Evolutionary conservation across 768 basidiomycete species (phyloP).

Genomic region (Phanerodontia chrysosporium): DNA sequence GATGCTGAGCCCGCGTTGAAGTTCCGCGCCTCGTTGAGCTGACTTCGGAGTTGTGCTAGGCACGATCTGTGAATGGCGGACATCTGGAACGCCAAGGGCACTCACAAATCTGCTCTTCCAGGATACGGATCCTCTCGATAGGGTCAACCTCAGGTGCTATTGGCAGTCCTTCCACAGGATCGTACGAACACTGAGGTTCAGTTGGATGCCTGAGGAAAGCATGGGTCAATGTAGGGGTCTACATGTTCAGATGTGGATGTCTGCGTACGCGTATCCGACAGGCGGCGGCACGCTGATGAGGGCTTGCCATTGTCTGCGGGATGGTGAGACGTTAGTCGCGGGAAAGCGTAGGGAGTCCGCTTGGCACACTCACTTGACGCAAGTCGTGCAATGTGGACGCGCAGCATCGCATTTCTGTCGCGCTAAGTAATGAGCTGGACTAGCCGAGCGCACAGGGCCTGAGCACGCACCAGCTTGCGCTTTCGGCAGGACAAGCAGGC

Average conservation of each 20-base stretch:
- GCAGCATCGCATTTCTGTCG: slow-evolving; percentile 83
- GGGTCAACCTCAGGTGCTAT: slow-evolving; percentile 77
- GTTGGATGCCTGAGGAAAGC: slow-evolving; percentile 54
- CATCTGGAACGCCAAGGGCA: neutral
- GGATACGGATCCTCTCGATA: slow-evolving; percentile 67
- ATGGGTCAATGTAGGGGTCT: slow-evolving; percentile 1
- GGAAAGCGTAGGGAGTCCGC: neutral
- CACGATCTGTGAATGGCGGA: neutral
- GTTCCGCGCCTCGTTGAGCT: slow-evolving; percentile 50
- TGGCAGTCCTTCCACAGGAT: slow-evolving; percentile 78
- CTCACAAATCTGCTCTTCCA: slow-evolving; percentile 77
- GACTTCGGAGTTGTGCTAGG: slow-evolving; percentile 59
- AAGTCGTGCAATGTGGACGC: slow-evolving; percentile 81
- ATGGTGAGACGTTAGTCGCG: neutral
- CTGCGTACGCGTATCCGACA: slow-evolving; percentile 73
- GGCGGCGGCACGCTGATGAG: slow-evolving; percentile 82
- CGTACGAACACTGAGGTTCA: slow-evolving; percentile 82
- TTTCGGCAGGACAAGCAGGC: slow-evolving; percentile 81
- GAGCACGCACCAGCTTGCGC: slow-evolving; percentile 69
- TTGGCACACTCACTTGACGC: slow-evolving; percentile 61
- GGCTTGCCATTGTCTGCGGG: slow-evolving; percentile 72
- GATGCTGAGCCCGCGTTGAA: slow-evolving; percentile 35
- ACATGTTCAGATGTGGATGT: neutral
- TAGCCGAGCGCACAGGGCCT: neutral
- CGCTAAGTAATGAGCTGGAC: slow-evolving; percentile 4